phyloP scores from a whole-genome alignment of 2,329 filamentous ascomycete species.

The Cladophialophora psammophila region DNA sequence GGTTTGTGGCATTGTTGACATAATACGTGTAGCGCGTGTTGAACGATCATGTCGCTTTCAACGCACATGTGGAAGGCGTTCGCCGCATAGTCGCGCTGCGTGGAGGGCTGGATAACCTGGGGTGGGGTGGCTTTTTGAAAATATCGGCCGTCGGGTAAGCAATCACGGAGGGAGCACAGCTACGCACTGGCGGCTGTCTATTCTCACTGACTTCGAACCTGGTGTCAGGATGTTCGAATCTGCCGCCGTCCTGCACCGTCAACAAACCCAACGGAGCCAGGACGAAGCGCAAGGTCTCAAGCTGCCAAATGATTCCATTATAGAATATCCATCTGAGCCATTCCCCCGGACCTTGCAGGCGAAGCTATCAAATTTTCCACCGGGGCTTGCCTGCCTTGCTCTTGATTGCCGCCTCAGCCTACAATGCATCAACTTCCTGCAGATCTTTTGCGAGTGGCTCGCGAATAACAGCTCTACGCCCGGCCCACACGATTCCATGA shows the following conservation, averaged over 20 bases:
- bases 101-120: conserved; percentile 20
- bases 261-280: conserved; percentile 8
- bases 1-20: not conserved
- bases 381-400: conserved; percentile 7
- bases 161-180: not conserved
- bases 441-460: conserved; percentile 16
- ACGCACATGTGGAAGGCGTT: conserved; percentile 17
- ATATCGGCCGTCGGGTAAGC: conserved; percentile 19
- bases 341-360: not conserved
- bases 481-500: conserved; percentile 10
- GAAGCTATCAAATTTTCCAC: not conserved
- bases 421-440: conserved; percentile 18
- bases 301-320: not conserved
- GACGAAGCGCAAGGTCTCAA: conserved; percentile 14
- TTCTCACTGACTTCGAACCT: not conserved
- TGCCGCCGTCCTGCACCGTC: conserved; percentile 16
- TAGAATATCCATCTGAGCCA: not conserved
- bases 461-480: not conserved
- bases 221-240: conserved; percentile 12
- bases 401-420: conserved; percentile 7
- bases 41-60: conserved; percentile 15
- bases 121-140: conserved; percentile 21
- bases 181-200: not conserved
- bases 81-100: conserved; percentile 19
- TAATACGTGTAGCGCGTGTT: conserved; percentile 5